These are phyloP conservation scores for Microdochium paspali DNA, from an alignment of 2,329 filamentous ascomycete species.

Conservation along the genomic window DNA sequence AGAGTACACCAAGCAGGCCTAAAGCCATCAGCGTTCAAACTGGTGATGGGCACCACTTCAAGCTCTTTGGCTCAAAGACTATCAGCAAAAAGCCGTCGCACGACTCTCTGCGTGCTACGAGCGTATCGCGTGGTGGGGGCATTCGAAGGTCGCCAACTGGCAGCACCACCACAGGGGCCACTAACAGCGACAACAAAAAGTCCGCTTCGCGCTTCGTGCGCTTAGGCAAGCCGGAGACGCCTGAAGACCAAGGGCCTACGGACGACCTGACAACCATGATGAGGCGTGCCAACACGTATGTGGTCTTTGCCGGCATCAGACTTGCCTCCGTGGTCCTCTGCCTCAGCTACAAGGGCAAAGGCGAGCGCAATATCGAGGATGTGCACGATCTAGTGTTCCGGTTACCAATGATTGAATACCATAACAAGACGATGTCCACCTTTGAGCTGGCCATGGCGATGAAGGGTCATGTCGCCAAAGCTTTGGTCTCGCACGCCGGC, in stretches of 20 bases:
- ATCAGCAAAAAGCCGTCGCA: conserved; percentile 43
- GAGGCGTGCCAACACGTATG: conserved; percentile 86
- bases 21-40: conserved; percentile 41
- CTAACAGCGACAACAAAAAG: conserved; percentile 32
- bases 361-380: conserved; percentile 91
- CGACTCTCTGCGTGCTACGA: conserved; percentile 40
- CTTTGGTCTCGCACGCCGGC: conserved; percentile 88
- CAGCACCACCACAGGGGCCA: conserved; percentile 29
- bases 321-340: conserved; percentile 93
- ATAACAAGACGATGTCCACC: conserved; percentile 99
- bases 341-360: conserved; percentile 91
- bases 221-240: conserved; percentile 35
- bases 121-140: conserved; percentile 28
- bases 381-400: conserved; percentile 97
- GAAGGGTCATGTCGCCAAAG: conserved; percentile 90
- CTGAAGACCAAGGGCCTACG: conserved; percentile 48
- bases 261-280: conserved; percentile 98
- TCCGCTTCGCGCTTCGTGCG: conserved; percentile 43
- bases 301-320: conserved; percentile 93
- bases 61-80: conserved; percentile 40
- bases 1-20: conserved; percentile 24
- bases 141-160: conserved; percentile 27
- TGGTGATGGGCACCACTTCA: conserved; percentile 38
- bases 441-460: conserved; percentile 85
- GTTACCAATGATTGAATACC: conserved; percentile 86